Evolutionary conservation across 1,139 yeast genomes (phyloP).

Genomic region (Candida tetrigidarum): DNA sequence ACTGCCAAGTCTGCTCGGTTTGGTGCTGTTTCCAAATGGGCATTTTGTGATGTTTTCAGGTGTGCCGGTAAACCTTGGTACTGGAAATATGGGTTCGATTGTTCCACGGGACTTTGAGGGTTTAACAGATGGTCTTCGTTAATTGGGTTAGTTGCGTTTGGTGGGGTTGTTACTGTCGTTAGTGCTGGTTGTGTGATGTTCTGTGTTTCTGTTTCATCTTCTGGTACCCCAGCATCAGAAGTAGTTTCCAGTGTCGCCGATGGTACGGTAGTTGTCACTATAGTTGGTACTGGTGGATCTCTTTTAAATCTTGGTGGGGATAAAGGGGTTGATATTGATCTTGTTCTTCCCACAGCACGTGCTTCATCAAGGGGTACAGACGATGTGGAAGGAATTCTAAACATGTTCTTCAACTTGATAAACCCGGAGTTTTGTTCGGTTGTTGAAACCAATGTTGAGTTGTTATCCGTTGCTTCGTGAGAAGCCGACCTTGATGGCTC

Average conservation of each 20-base stretch:
- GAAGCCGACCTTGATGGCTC: conserved; percentile 15
- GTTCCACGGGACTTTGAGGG: conserved; percentile 34
- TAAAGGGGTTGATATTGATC: conserved; percentile 9
- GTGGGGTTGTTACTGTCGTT: conserved; percentile 8
- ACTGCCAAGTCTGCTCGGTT: conserved; percentile 30
- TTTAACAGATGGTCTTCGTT: neutral
- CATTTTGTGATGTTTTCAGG: conserved; percentile 21
- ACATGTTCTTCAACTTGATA: conserved; percentile 15
- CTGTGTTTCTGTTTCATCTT: neutral
- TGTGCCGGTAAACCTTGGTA: conserved; percentile 63
- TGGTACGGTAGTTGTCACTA: neutral
- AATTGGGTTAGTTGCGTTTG: conserved; percentile 8
- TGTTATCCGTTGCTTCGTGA: conserved; percentile 8
- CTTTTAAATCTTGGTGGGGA: conserved; percentile 8
- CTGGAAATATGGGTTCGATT: conserved; percentile 52
- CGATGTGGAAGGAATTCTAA: conserved; percentile 15
- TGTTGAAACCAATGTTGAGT: conserved; percentile 7
- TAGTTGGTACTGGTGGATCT: conserved; percentile 2
- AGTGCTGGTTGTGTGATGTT: conserved; percentile 7
- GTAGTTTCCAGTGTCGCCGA: neutral
- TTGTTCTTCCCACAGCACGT: conserved; percentile 7
- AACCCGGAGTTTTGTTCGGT: conserved; percentile 10
- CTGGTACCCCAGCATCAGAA: no score
- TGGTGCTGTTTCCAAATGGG: conserved; percentile 7
- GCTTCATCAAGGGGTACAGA: conserved; percentile 6